Evolutionary conservation across 1,139 yeast species (phyloP), one percentile per base, ranked within the genome.

Genomic region (Nematodospora anomalae): DNA sequence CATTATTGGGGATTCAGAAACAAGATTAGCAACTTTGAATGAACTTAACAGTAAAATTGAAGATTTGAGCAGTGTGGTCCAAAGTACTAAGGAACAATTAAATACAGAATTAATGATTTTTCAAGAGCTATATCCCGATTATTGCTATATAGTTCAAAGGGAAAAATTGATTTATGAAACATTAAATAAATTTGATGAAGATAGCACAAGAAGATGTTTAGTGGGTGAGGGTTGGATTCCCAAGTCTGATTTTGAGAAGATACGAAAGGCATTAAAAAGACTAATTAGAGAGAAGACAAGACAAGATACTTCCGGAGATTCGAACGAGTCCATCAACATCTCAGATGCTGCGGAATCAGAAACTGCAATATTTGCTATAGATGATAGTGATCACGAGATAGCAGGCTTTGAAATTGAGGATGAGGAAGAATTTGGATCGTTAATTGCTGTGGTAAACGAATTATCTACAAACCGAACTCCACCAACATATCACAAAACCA

Each of bases 191-290:
- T 89, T 90, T 61, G 86, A 84, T 55, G 87, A 81, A 57, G 97
- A 90, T 57, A 79, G 81, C 41, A 80, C 88, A 26, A 76, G 97
- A 61, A 78, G 92, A 51, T 85, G 95, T 43, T 68, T 92, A 38
- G 88, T 92, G 42, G 97, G 95, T n/a, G 98, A 92, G 67, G 99
- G 97, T 22, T 92, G 98, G 98, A 75, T 89, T 25, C 95, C 95
- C 1, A 51, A 48, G 21, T 44, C 51, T 12, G 71, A 68, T 37
- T 52, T 58, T 35, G 43, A 38, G 6, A 46, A 43, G 15, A 50
- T 63, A 16, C 57, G 62, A 22, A 51, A 39, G 18, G 52, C 62
- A 4, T 53, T 66, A 36, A 54, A 46, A 30, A 50, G 44, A 22
- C 49, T 65, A 32, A 51, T 65, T 8, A 47, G 60, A 26, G 52